Base-by-base conservation (phyloP, 108 stramenopile genomes). In the Stephanodiscus minutulus region DNA sequence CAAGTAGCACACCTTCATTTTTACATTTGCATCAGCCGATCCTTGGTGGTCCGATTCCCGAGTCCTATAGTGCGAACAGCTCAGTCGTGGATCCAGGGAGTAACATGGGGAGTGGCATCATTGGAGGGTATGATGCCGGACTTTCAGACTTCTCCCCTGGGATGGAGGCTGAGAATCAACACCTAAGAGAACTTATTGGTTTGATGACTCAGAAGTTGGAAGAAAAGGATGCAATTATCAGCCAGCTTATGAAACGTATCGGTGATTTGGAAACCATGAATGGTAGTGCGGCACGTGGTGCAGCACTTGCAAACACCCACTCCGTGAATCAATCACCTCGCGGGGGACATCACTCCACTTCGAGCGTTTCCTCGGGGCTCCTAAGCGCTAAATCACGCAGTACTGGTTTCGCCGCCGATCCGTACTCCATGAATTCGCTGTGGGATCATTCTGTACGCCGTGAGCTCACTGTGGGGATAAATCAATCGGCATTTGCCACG, bases 201-300 rank as follows among this genome's bases (percentile, higher is more conserved):
- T 18, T 36, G 22, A 52, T 77, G 54, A 60, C 69, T 29, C 54
- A 70, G 68, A 70, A 66, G 48, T 46, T 77, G 36, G 69, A 65
- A 33, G 76, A 77, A 60, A 77, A 77, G 64, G 76, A 77, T 66
- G 76, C 76, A 13, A 77, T 77, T 22, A 70, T 77, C 27, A 60
- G 64, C 27, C 76, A 77, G 52, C 57, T 77, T 31, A 77, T 77
- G 69, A 77, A 66, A 44, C 63, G 76, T 12, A 77, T 77, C 57
- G 37, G 64, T 52, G 69, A 77, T 61, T 61, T 77, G 49, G 76
- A 77, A 58, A 41, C 48, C 24, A 69, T 13, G 44, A 59, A 15
- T 15, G 7, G 39, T 48, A 64, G 47, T 47, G 2, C 48, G 24
- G 41, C 56, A 50, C 46, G 59, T 27, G 55, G 55, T n/a, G 4